Percentiles rank a stretch among this genome's conserved stretches.
These are phyloP conservation scores for Tubosaeta brunneosetosa DNA, from an alignment of 768 basidiomycete genomes.

Conservation along the genomic window DNA sequence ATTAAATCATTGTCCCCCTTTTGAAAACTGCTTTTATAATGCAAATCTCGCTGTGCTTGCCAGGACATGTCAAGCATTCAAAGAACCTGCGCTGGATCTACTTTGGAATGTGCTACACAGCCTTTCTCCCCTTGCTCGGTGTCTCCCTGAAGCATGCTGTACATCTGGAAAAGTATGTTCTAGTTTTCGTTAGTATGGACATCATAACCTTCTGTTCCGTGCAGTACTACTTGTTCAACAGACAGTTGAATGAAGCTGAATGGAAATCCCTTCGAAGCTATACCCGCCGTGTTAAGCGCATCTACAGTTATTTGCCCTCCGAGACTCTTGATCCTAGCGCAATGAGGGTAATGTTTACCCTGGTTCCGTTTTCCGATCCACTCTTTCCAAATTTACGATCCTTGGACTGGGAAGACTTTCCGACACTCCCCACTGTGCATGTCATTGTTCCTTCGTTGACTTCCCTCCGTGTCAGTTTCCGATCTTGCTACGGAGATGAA, in stretches of 20 bases:
- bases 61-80: not conserved
- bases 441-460: not conserved
- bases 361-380: not conserved
- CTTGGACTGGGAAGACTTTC: not conserved
- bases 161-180: not conserved
- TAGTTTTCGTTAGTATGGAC: not conserved
- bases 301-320: too few species aligned
- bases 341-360: not conserved
- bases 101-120: not conserved
- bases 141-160: not conserved
- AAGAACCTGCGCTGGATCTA: not conserved
- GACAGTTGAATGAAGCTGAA: not conserved
- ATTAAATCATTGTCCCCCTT: too few species aligned
- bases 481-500: not conserved
- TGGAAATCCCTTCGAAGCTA: not conserved
- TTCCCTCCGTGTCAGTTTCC: too few species aligned
- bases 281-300: not conserved
- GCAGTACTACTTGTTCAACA: not conserved
- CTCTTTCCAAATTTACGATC: not conserved
- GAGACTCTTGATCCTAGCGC: not conserved
- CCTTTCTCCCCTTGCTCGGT: not conserved
- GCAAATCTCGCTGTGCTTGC: not conserved
- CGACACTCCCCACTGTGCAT: not conserved
- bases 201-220: not conserved
- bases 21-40: too few species aligned